These are phyloP conservation scores for Cercospora brassicicola DNA, from an alignment of 2,329 filamentous ascomycete genomes.

Conservation along the genomic window DNA sequence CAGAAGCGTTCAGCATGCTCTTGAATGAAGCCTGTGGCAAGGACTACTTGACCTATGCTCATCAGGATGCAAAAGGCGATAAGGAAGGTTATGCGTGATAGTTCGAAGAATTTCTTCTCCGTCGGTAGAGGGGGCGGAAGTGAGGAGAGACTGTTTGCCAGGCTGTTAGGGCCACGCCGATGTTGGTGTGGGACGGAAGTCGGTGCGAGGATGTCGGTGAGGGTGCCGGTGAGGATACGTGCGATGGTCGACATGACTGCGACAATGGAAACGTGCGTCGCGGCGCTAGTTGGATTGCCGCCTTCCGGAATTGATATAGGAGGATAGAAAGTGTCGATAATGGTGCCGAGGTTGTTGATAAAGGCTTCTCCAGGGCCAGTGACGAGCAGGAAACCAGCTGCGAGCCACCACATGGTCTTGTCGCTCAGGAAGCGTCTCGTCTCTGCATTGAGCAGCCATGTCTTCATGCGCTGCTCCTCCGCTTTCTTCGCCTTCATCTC, in stretches of 20 bases:
- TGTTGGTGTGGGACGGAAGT: conserved; percentile 54
- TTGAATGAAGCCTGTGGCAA: conserved; percentile 75
- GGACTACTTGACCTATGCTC: conserved; percentile 70
- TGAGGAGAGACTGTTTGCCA: conserved; percentile 45
- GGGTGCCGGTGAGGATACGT: conserved; percentile 80
- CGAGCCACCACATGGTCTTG: conserved; percentile 93
- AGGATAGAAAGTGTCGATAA: conserved; percentile 80
- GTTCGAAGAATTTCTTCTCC: conserved; percentile 47
- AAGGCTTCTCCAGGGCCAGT: conserved; percentile 96
- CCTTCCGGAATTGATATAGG: conserved; percentile 58
- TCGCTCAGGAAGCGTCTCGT: conserved; percentile 82
- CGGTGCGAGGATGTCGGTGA: conserved; percentile 84
- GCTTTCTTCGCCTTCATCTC: conserved; percentile 49
- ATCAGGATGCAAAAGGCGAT: conserved; percentile 72
- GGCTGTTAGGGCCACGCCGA: conserved; percentile 50
- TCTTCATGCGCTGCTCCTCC: conserved; percentile 71
- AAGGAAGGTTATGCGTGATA: conserved; percentile 80
- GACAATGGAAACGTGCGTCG: conserved; percentile 90
- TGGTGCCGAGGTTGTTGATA: conserved; percentile 93
- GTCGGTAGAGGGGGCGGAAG: conserved; percentile 29
- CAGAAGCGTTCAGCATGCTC: conserved; percentile 78
- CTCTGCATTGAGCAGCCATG: conserved; percentile 87
- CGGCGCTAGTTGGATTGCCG: conserved; percentile 59
- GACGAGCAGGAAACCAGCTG: conserved; percentile 85
- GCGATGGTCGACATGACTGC: conserved; percentile 87